These are phyloP conservation scores for Mycosphaerella sp. DNA, from an alignment of 2,329 filamentous ascomycete species.

Conservation along the genomic window DNA sequence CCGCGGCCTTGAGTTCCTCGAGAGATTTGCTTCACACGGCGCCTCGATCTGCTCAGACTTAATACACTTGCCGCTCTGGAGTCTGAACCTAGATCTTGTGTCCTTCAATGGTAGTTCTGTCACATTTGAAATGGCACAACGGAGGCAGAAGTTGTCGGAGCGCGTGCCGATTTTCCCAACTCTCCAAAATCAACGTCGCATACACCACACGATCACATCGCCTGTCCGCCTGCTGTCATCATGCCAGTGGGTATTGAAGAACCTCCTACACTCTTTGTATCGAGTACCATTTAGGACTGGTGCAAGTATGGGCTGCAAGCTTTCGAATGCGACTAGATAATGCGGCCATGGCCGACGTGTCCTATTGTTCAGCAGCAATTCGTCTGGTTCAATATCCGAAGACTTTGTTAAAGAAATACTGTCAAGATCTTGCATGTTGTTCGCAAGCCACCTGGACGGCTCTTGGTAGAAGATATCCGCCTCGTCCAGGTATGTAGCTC, in stretches of 20 bases:
- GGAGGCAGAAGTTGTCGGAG: background rate
- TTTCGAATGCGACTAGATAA: slow-evolving; percentile 51
- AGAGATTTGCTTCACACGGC: background rate
- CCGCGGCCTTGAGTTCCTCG: background rate
- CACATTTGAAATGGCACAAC: too few species aligned
- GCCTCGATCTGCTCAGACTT: too few species aligned
- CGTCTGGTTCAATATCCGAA: background rate
- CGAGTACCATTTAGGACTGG: slow-evolving; percentile 39
- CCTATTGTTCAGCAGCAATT: background rate
- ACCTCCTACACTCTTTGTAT: slow-evolving; percentile 55
- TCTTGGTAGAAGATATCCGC: slow-evolving; percentile 81
- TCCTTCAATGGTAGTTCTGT: too few species aligned
- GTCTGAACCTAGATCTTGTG: too few species aligned
- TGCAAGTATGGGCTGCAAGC: slow-evolving; percentile 48
- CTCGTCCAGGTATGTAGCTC: slow-evolving; percentile 72
- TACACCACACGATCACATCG: slow-evolving; percentile 56
- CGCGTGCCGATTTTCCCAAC: background rate
- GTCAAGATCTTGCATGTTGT: slow-evolving; percentile 35
- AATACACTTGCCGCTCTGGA: too few species aligned
- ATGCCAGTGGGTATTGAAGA: slow-evolving; percentile 57
- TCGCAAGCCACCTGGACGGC: slow-evolving; percentile 42
- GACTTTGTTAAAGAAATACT: slow-evolving; percentile 15
- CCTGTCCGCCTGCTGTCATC: slow-evolving; percentile 56
- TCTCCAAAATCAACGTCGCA: slow-evolving; percentile 11
- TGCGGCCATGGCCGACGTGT: slow-evolving; percentile 38